Evolutionary conservation across 2,329 filamentous ascomycete species (phyloP).

Genomic region (Diaporthe citriasiana): DNA sequence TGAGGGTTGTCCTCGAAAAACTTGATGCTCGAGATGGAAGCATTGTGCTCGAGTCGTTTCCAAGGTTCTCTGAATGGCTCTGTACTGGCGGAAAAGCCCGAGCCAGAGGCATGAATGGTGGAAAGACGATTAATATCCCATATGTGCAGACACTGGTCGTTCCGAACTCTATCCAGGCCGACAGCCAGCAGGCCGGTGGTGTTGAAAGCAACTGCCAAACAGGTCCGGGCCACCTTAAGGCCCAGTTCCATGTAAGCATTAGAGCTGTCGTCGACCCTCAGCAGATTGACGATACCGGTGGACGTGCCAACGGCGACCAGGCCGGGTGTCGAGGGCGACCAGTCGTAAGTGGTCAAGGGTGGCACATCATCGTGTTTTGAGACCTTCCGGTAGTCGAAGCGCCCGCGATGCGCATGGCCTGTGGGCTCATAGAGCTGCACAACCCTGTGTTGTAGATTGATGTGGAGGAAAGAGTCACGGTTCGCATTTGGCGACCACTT

Average conservation of each 20-base stretch:
- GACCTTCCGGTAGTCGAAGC: slow-evolving; percentile 70
- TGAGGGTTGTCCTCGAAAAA: slow-evolving; percentile 85
- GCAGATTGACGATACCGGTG: slow-evolving; percentile 80
- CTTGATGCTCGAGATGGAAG: slow-evolving; percentile 85
- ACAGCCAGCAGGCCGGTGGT: slow-evolving; percentile 80
- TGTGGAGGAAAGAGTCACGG: slow-evolving; percentile 73
- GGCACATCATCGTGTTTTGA: slow-evolving; percentile 75
- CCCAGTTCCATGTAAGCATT: slow-evolving; percentile 76
- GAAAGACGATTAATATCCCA: slow-evolving; percentile 80
- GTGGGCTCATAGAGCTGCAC: slow-evolving; percentile 75
- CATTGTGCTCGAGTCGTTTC: slow-evolving; percentile 73
- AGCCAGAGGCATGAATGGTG: slow-evolving; percentile 57
- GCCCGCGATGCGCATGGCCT: slow-evolving; percentile 68
- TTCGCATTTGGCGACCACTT: slow-evolving; percentile 75
- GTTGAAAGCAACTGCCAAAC: slow-evolving; percentile 86
- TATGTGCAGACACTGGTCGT: slow-evolving; percentile 85
- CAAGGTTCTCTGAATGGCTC: slow-evolving; percentile 69
- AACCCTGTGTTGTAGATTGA: slow-evolving; percentile 74
- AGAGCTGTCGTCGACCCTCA: slow-evolving; percentile 79
- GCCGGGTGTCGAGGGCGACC: slow-evolving; percentile 73
- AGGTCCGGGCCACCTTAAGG: slow-evolving; percentile 82
- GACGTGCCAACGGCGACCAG: slow-evolving; percentile 82
- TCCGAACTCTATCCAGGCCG: slow-evolving; percentile 83
- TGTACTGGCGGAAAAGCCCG: slow-evolving; percentile 65
- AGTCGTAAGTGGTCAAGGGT: slow-evolving; percentile 75